Evolutionary conservation across 148 eudicot species (phyloP), one percentile per base, ranked within the genome.

Genomic region (Fagopyrum tataricum): DNA sequence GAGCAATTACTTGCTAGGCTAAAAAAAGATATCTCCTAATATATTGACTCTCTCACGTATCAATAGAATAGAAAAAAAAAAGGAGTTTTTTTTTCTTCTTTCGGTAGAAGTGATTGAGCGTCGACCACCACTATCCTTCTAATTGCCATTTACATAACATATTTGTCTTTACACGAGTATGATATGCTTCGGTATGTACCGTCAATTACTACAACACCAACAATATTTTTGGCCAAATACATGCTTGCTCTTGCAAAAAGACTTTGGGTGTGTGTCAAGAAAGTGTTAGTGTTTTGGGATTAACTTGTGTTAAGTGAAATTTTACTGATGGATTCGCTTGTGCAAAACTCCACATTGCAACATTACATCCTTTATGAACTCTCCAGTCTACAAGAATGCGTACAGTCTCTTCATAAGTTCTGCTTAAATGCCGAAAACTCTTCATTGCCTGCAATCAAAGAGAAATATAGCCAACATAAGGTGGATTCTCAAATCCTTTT

Each of bases 391-490:
- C 76, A 76, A 0, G 91, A 88, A 44, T 89, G 93, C 26, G 93
- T 91, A 9, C 74, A 75, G 76, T 91, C 97, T 21, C 81, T 91
- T 67, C 98, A 94, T 79, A 73, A 78, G 72, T 88, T 89, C n/a
- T 88, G 87, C 85, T 80, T 88, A 72, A 83, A 80, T 72, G 80
- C 80, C 76, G 49, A 72, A 37, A 80, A 51, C 75, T 91, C 96
- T 44, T 84, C 86, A 75, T 80, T 94, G 75, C 91, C 98, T 31
- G 98, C 98, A 59, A 85, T 94, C 73, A 85, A 89, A 67, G 97
- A 91, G 78, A 94, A 94, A 77, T 94, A 94, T 76, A 84, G 96
- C 74, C 96, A 91, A 44, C 97, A 94, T 62, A 94, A 94, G 90
- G 97, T 94, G 77, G 44, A 71, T 48, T 67, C 18, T 43, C 48